These are phyloP conservation scores for Trapa incisa DNA, from an alignment of 345 rosid species.

Conservation along the genomic window DNA sequence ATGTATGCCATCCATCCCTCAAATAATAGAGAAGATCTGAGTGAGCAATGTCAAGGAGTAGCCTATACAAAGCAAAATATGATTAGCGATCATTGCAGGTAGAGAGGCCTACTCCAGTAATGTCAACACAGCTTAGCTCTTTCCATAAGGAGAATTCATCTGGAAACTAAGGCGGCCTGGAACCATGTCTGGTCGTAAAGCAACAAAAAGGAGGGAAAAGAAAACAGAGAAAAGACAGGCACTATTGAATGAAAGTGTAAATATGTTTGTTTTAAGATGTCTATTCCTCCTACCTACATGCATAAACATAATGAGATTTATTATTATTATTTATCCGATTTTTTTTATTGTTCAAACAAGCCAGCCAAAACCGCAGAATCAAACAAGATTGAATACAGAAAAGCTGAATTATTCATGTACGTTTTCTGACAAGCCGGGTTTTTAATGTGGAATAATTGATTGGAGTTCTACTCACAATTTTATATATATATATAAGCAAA, in stretches of 20 bases:
- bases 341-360: too few species aligned
- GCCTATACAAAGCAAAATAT: not conserved
- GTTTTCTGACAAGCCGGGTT: too few species aligned
- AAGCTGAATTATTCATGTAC: too few species aligned
- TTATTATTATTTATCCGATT: too few species aligned
- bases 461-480: too few species aligned
- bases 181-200: not conserved
- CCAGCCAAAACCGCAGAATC: too few species aligned
- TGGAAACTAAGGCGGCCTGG: not conserved
- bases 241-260: not conserved
- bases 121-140: not conserved
- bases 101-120: not conserved
- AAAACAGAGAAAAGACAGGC: not conserved
- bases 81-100: not conserved
- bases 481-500: too few species aligned
- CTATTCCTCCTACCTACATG: too few species aligned
- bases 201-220: not conserved
- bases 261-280: not conserved
- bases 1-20: not conserved
- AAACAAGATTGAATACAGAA: too few species aligned
- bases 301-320: too few species aligned
- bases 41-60: not conserved
- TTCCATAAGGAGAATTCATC: not conserved
- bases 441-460: too few species aligned
- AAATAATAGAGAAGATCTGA: not conserved